phyloP scores from a whole-genome alignment of 2,329 filamentous ascomycete genomes.

The Fusarium robinianum region DNA sequence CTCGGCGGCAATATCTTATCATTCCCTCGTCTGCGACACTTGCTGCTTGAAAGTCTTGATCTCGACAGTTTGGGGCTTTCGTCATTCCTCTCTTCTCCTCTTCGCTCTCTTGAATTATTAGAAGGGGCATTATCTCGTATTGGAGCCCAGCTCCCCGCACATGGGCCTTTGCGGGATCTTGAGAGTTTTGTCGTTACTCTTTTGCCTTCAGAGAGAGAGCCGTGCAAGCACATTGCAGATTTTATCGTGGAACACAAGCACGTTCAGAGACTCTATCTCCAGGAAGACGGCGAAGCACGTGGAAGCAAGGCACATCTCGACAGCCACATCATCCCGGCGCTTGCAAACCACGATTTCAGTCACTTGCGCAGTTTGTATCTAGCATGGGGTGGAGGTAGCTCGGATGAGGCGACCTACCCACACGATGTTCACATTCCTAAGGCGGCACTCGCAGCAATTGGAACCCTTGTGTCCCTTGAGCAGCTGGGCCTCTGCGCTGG shows the following conservation, averaged over 20 bases:
- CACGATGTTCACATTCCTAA: slow-evolving; percentile 1
- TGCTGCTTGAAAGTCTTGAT: background rate
- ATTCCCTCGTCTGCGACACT: slow-evolving; percentile 7
- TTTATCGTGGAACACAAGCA: slow-evolving; percentile 4
- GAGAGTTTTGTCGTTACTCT: background rate
- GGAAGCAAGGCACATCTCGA: background rate
- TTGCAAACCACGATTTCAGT: background rate
- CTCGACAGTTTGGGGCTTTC: background rate
- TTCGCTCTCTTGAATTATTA: slow-evolving; percentile 5
- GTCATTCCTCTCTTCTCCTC: slow-evolving; percentile 6
- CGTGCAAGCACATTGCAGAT: slow-evolving; percentile 1
- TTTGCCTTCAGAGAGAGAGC: background rate
- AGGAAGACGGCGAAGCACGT: background rate
- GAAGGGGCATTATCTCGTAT: background rate
- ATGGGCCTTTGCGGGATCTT: slow-evolving; percentile 11
- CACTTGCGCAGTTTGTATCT: slow-evolving; percentile 17
- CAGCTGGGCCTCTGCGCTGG: slow-evolving; percentile 12
- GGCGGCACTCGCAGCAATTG: slow-evolving; percentile 3
- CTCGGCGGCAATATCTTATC: background rate
- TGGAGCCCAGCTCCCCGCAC: background rate
- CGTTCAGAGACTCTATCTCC: slow-evolving; percentile 4
- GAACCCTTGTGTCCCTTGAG: slow-evolving; percentile 13
- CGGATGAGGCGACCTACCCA: background rate
- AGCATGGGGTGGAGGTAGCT: slow-evolving; percentile 6
- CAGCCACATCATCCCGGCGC: slow-evolving; percentile 10